Base-by-base conservation (phyloP, 108 stramenopile species). In the Parietichytrium sp. region DNA sequence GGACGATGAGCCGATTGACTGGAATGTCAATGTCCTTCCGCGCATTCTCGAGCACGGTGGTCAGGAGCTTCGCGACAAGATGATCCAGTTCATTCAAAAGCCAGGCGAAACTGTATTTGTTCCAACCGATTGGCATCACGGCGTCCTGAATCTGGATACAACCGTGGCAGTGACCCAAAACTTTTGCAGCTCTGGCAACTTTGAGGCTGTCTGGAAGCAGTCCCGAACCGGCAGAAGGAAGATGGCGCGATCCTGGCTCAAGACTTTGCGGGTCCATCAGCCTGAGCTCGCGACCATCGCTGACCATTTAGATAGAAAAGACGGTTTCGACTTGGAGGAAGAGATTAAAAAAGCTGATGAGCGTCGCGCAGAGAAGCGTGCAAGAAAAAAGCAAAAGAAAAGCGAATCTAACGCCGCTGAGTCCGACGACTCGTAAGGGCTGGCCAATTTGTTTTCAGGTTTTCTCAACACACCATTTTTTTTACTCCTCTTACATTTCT, bases 41-140 rank as follows among this genome's bases (percentile, higher is more conserved):
- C 48, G 80, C 16, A 83, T 51, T 20, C 54, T 54, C 18, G 42
- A 81, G 49, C 82, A 87, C 13, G 83, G 80, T 81, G 80, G 83
- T 10, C 48, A 29, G 23, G 20, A 51, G 1, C 79, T 80, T n/a
- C 80, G 54, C 27, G 10, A n/a, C 61, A 72, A 72, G 33, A 88
- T 88, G 87, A 54, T 94, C 82, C 96, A 98, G 87, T 98, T 96
- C 86, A 96, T 97, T 0, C 98, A 99, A 83, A 85, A 94, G 80
- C 89, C 95, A 8, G 97, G 97, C 13, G 98, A 99, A 83, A 98
- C 96, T 0, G 89, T 97, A 26, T 99, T 90, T 81, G 90, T 99
- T 12, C 98, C 98, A 6, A 86, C 93, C 29, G 97, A 96, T 3
- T 99, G 97, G 97, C 97, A 96, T 96, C 98, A 99, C 80, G 97